Evolutionary conservation across 2,329 filamentous ascomycete genomes (phyloP), one percentile per base, ranked within the genome.

Genomic region (Stachybotrys echinatus): DNA sequence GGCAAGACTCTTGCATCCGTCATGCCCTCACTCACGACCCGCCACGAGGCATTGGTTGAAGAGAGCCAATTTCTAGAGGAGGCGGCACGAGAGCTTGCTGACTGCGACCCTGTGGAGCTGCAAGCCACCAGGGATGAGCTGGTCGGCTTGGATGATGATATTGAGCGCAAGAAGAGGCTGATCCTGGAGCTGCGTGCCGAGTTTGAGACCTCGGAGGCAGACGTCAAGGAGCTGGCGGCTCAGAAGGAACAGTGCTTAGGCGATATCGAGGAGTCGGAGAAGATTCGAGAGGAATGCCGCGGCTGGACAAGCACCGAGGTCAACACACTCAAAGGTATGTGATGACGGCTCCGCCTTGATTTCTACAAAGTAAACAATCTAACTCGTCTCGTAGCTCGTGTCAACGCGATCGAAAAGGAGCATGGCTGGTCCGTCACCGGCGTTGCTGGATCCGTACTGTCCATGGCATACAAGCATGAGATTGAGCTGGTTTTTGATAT

Each of bases 261-360:
- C 23, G 88, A 94, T 45, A 96, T 95, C 51, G 79, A 83, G 51
- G 85, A 90, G 60, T 89, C 92, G 0, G 91, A 96, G 65, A 85
- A 84, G 55, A 76, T 95, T 22, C 82, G 88, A 54, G 91, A 96
- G 65, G 88, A 95, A 61, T 95, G 88, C 64, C 84, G 92, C 48
- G 92, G 92, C 38, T 96, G 92, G 86, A 92, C 86, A 50, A 82
- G 85, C 48, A 84, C 79, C 23, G 94, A 97, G 68, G 89, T 97
- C 55, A 80, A 80, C 55, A 73, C 75, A 38, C 74, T 95, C n/a
- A 91, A 92, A 78, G 80, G 88, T 89, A 76, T 23, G 62, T 42
- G 8, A 20, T 23, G 23, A 37, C 10, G 8, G 6, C 3, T n/a
- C 38, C n/a, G 14, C 39, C 31, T 2, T 18, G 10, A 12, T 12